Base-by-base conservation (phyloP, 805 yeast genomes). In the Candida taoyuanica region DNA sequence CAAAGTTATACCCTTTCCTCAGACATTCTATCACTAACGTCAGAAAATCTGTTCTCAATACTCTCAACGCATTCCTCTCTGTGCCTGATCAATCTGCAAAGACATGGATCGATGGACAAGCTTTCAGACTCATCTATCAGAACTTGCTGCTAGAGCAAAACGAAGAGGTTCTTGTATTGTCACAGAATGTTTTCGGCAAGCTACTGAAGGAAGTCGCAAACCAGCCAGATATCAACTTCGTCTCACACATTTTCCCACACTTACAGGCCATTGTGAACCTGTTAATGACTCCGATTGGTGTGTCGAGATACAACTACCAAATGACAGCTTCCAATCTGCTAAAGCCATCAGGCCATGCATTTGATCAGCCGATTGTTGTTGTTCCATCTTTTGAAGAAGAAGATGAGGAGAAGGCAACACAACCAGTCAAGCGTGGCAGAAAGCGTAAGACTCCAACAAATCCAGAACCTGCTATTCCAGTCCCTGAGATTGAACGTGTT, bases 21-120 rank as follows among this genome's bases (percentile, higher is more conserved):
- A 76, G 99, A 48, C 98, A 93, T 62, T 87, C 98, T 2, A 88
- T 93, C 42, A 74, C 89, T 2, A 85, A 86, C 50, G 98, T 93
- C 11, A 74, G 99, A 49, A 81, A 77, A 52, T 85, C 98, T 0
- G 96, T 91, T 2, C 63, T 93, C 29, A 76, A 84, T 44, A 82
- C 97, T 1, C 65, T 93, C 19, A 56, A 74, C 29, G 93, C 94
- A 34, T 89, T 94, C 53, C 65, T 88, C 39, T 67, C 75, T 12
- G 70, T 76, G 16, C 63, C 70, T 11, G 78, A 80, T 44, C 67
- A 71, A 31, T 58, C 62, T 7, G 60, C 67, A 4, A 74, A 77
- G 46, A 68, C 70, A 34, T 93, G 98, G 97, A 76, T 89, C 16
- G 80, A 82, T 50, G 78, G 85, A 3, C 77, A 77, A 41, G 70